These are phyloP conservation scores for Pichia deserticola DNA, from an alignment of 805 yeast species.

Conservation along the genomic window DNA sequence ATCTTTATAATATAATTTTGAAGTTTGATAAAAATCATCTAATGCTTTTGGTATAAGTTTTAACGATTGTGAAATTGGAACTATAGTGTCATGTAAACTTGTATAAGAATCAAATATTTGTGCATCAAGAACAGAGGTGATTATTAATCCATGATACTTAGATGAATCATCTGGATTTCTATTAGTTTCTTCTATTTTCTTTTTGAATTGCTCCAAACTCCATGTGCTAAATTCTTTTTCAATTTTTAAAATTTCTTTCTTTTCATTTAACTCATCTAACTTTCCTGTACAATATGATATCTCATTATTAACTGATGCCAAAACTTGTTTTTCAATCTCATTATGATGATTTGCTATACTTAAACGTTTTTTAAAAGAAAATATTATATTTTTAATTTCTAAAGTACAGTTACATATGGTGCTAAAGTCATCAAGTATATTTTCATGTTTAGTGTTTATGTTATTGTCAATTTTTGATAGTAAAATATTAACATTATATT, in stretches of 20 bases:
- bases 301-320: constrained; percentile 34
- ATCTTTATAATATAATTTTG: constrained; percentile 26
- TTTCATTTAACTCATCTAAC: constrained; percentile 21
- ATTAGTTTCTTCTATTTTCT: background rate
- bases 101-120: constrained; percentile 25
- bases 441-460: constrained; percentile 4
- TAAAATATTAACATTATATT: constrained; percentile 28
- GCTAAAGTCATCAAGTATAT: constrained; percentile 27
- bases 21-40: constrained; percentile 32
- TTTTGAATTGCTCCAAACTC: background rate
- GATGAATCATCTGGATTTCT: background rate
- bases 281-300: background rate
- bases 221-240: constrained; percentile 20
- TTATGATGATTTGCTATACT: constrained; percentile 37
- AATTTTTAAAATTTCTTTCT: constrained; percentile 29
- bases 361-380: constrained; percentile 26
- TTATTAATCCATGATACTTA: constrained; percentile 1
- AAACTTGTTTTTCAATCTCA: constrained; percentile 35
- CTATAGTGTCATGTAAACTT: constrained; percentile 33
- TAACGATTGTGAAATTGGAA: constrained; percentile 46
- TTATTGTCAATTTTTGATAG: constrained; percentile 27
- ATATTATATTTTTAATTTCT: constrained; percentile 22
- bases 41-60: constrained; percentile 45
- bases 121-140: constrained; percentile 1
- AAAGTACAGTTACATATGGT: constrained; percentile 25